Evolutionary conservation across 2,329 filamentous ascomycete species (phyloP).

Genomic region (Fusarium sp.): DNA sequence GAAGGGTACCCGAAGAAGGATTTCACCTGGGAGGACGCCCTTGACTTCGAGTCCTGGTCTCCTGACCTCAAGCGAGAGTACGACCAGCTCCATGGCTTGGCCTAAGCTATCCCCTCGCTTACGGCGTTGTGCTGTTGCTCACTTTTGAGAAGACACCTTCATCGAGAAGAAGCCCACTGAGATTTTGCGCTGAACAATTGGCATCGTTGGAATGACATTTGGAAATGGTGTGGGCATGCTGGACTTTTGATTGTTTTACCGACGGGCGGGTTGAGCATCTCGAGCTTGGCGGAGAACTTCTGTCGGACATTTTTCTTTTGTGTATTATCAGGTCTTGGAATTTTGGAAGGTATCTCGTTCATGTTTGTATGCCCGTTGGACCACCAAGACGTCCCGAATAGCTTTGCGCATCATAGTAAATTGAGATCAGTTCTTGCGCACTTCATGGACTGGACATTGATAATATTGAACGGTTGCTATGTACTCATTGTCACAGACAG

Average conservation of each 20-base stretch:
- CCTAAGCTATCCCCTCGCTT: not conserved
- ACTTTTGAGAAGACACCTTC: conserved; percentile 94
- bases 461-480: too few relatives aligned
- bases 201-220: conserved; percentile 75
- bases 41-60: not conserved
- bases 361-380: not conserved
- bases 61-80: not conserved
- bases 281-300: rapidly evolving
- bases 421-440: not conserved
- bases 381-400: too few relatives aligned
- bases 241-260: not conserved
- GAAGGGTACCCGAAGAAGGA: not conserved
- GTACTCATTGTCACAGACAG: too few relatives aligned
- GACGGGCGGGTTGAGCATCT: not conserved
- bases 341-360: not conserved
- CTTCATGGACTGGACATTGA: too few relatives aligned
- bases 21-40: not conserved
- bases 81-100: not conserved
- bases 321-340: not conserved
- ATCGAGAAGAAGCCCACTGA: conserved; percentile 95
- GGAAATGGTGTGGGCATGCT: not conserved
- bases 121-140: conserved; percentile 63
- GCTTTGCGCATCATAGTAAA: not conserved
- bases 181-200: conserved; percentile 93
- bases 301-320: not conserved